Evolutionary conservation across 2,329 filamentous ascomycete species (phyloP).

Genomic region (Phialemoniopsis sp.): DNA sequence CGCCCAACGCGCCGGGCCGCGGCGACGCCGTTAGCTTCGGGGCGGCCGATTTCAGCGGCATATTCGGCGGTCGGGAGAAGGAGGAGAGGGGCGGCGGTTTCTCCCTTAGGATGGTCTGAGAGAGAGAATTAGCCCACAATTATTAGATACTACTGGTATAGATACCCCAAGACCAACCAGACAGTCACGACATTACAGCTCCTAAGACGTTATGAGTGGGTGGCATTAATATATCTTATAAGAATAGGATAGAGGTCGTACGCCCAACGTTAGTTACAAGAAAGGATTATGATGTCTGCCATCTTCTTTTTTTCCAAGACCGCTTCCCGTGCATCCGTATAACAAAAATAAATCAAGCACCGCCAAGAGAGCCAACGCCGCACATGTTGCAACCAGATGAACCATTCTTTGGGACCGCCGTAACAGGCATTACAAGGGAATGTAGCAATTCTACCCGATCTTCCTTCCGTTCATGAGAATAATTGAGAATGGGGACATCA

Average conservation of each 20-base stretch:
- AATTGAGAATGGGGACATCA: constrained; percentile 2
- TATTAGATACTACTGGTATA: too few relatives aligned
- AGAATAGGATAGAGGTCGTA: constrained; percentile 9
- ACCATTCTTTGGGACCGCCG: background rate
- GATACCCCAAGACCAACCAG: too few relatives aligned
- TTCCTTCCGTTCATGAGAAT: background rate
- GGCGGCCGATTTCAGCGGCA: constrained; percentile 62
- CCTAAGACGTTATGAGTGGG: too few relatives aligned
- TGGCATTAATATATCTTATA: constrained; percentile 11
- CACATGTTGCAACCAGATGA: background rate
- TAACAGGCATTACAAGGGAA: background rate
- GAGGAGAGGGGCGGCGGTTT: constrained; percentile 65
- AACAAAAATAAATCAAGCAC: background rate
- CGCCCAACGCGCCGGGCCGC: constrained; percentile 78
- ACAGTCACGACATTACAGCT: too few relatives aligned
- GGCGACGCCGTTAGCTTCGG: constrained; percentile 58
- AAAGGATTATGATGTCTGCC: background rate
- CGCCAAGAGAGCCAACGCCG: too few relatives aligned
- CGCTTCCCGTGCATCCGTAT: background rate
- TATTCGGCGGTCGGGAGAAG: constrained; percentile 63
- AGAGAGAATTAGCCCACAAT: too few relatives aligned
- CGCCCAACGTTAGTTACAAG: constrained; percentile 1
- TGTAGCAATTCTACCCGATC: too few relatives aligned
- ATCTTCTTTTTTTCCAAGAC: background rate
- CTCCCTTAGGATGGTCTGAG: constrained; percentile 56